Base-by-base conservation (phyloP, 2,329 filamentous ascomycete genomes). In the Cladosporium cucumerinum region DNA sequence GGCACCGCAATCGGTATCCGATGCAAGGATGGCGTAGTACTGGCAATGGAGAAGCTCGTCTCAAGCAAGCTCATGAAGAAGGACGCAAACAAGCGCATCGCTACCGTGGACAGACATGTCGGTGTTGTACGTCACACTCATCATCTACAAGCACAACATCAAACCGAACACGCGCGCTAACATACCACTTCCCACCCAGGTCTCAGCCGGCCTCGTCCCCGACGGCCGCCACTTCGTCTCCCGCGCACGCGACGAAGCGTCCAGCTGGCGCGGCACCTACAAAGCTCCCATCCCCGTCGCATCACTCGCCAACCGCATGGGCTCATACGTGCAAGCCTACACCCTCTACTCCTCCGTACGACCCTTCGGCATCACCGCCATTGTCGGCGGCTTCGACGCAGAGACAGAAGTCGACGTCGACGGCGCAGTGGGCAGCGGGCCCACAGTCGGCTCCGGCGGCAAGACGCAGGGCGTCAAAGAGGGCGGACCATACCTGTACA, bases 311-410 rank as follows among this genome's bases (percentile, higher is more conserved):
- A 89, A 90, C 76, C 90, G 94, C 80, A 92, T 99, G 86, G 95
- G 95, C 74, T 89, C 92, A 75, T 99, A 97, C 81, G 90, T 96
- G 63, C 95, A 99, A 82, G 93, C 92, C 68, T 97, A 97, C 83
- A 99, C 95, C 10, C 89, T 98, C 73, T 98, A 98, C 84, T 94
- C 92, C 66, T 96, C 92, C 68, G 95, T 99, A 66, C 91, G 95
- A 67, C 95, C 95, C 36, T 99, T 99, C 76, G 95, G 95, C 75
- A 92, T 98, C 78, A 97, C 94, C 23, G 91, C 93, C 67, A 98
- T 99, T 76, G 80, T 99, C 67, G 95, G 88, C 72, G 95, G 95
- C 66, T 96, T 93, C 86, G 95, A 99, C 81, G 91, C 91, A 63
- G 93, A 96, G 78, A 86, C 87, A 51, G 93, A 96, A 77, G 81